phyloP scores from a whole-genome alignment of 257 asterid species.

The Lithospermum erythrorhizon region DNA sequence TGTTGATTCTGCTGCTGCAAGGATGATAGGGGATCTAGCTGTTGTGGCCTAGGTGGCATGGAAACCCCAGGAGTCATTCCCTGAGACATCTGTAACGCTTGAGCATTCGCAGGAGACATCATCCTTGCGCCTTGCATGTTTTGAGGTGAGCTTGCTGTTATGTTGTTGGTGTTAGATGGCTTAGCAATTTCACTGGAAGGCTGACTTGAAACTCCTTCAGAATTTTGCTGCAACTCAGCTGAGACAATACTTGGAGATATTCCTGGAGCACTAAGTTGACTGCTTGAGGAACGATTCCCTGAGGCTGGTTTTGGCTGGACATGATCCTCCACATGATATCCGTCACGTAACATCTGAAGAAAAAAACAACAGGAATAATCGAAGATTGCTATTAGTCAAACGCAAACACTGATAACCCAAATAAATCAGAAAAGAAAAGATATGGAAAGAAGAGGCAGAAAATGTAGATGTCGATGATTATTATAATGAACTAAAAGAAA shows the following conservation, averaged over 20 bases:
- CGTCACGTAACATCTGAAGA: conserved; percentile 75
- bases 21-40: conserved; percentile 45
- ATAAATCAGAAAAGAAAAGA: not conserved
- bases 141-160: conserved; percentile 36
- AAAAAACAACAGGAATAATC: not conserved
- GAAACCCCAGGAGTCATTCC: conserved; percentile 51
- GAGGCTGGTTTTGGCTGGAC: conserved; percentile 56
- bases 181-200: conserved; percentile 36
- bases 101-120: conserved; percentile 58
- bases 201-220: conserved; percentile 54
- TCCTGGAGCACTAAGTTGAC: conserved; percentile 34
- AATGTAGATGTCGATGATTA: not conserved
- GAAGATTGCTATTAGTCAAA: not conserved
- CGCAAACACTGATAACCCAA: not conserved
- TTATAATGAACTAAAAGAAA: not conserved
- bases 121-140: conserved; percentile 46
- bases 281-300: conserved; percentile 25
- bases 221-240: conserved; percentile 56
- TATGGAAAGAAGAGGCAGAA: not conserved
- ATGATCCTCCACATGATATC: conserved; percentile 60
- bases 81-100: conserved; percentile 68
- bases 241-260: conserved; percentile 22
- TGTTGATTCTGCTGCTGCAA: conserved; percentile 49
- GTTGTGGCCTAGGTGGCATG: conserved; percentile 61
- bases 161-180: conserved; percentile 36